A percentile compares a stretch with the other conserved stretches of the same genome.
phyloP scores from a whole-genome alignment of 768 basidiomycete species.

The Mrakia hoshinonis region DNA sequence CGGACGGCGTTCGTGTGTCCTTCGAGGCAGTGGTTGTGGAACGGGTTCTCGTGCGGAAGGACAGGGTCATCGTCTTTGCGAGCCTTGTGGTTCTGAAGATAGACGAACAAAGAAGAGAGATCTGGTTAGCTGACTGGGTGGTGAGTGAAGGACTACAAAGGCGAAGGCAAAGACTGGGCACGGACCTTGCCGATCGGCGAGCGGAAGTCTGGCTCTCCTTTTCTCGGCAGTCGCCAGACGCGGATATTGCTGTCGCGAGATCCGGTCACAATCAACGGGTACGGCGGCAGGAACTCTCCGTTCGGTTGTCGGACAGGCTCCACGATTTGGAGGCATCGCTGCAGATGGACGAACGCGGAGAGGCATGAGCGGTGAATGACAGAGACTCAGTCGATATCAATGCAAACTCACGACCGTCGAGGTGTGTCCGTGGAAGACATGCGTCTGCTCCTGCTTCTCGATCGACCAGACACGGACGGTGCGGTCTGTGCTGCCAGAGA shows the following conservation, averaged over 20 bases:
- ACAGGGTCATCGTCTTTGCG: constrained; percentile 22
- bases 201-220: constrained; percentile 66
- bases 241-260: constrained; percentile 59
- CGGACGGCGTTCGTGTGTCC: constrained; percentile 89
- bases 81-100: neutral
- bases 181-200: constrained; percentile 51
- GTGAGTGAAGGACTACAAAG: neutral
- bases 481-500: constrained; percentile 86
- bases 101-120: neutral
- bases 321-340: constrained; percentile 83
- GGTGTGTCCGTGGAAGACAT: constrained; percentile 91
- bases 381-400: neutral
- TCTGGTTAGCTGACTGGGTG: neutral
- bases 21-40: constrained; percentile 69
- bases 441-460: constrained; percentile 67
- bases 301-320: constrained; percentile 77
- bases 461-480: constrained; percentile 90
- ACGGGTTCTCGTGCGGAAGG: constrained; percentile 60
- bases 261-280: constrained; percentile 63
- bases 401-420: constrained; percentile 57
- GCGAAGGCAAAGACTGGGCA: constrained; percentile 30
- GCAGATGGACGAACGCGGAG: neutral
- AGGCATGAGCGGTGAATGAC: neutral
- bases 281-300: constrained; percentile 48
- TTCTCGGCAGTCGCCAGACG: constrained; percentile 59